Conservation (phyloP, 2,329 filamentous ascomycete genomes). For the Cordyceps farinosa region DNA sequence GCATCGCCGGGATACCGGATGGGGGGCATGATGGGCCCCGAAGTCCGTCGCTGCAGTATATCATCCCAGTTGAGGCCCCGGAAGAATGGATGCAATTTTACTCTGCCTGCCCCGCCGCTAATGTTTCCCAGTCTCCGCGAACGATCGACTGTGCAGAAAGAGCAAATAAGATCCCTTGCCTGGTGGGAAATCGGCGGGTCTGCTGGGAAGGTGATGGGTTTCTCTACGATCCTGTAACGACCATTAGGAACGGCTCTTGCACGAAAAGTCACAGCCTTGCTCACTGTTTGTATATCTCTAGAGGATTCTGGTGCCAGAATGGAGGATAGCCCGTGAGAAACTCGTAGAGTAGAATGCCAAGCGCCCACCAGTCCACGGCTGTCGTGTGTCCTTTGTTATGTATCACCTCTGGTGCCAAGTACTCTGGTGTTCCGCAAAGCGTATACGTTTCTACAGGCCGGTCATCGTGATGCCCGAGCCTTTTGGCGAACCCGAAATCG, state of each 20-base stretch:
- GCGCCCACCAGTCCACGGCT: conserved; percentile 84
- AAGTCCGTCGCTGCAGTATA: conserved; percentile 58
- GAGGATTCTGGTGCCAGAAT: conserved; percentile 83
- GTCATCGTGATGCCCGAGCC: conserved; percentile 55
- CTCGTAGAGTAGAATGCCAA: conserved; percentile 80
- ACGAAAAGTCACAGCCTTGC: conserved; percentile 24
- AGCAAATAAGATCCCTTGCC: conserved; percentile 71
- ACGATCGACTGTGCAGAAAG: conserved; percentile 74
- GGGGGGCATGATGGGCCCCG: conserved; percentile 73
- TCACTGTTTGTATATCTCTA: conserved; percentile 80
- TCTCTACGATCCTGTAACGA: conserved; percentile 66
- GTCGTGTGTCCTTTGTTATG: conserved; percentile 74
- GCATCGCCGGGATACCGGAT: conserved; percentile 70
- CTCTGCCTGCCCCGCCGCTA: conserved; percentile 65
- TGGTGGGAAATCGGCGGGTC: conserved; percentile 62
- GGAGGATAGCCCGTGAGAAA: conserved; percentile 82
- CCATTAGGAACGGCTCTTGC: conserved; percentile 16
- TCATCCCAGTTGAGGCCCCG: conserved; percentile 69
- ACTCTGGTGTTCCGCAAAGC: conserved; percentile 78
- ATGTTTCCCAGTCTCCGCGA: conserved; percentile 76
- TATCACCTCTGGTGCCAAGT: conserved; percentile 80
- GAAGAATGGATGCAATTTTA: conserved; percentile 78
- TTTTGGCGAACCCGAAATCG: conserved; percentile 83
- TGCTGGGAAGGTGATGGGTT: conserved; percentile 69
- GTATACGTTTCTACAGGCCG: conserved; percentile 70